Evolutionary conservation across 345 rosid genomes (phyloP), one percentile per base, ranked within the genome.

Genomic region (Gossypium longicalyx): DNA sequence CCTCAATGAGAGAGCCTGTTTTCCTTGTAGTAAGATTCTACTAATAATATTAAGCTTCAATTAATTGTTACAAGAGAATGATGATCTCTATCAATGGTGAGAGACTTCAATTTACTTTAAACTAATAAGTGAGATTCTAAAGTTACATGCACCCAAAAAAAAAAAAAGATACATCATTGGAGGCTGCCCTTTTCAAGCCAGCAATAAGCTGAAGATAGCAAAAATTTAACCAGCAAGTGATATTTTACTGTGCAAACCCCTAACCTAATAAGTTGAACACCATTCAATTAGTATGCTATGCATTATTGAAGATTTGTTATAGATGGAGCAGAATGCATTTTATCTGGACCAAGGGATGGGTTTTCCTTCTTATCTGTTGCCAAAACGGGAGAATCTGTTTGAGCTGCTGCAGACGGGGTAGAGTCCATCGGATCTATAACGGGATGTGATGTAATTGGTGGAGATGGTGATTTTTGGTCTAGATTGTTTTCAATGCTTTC

Each of bases 401-500:
- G 43, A 56, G 75, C 82, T 7, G 69, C 45, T 64, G 62, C 69
- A 12, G 79, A 64, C 2, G 82, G 75, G 19, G 69, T 81, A 17
- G 69, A n/a, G 44, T 80, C 82, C 81, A 77, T 81, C 29, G 41
- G 80, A 54, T 67, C 79, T 1, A 80, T 43, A 2, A 64, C 76
- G 68, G 81, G 74, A 9, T 64, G 74, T 53, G 82, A 53, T n/a
- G 64, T 49, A 34, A 78, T 7, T 20, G 75, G 75, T 2, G 58
- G 73, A 3, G 73, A 13, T 8, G 84, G 53, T 19, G 23, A 72
- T 61, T 75, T 83, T 15, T 59, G 81, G 23, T 83, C 85, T 16
- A 52, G 22, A 57, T 77, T 77, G 73, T 72, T 76, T 67, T 86
- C 89, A 3, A 80, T 43, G 69, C 78, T 85, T 76, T 80, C 93